Conservation (phyloP, 2,329 filamentous ascomycete species). For the Epichloe amarillans region DNA sequence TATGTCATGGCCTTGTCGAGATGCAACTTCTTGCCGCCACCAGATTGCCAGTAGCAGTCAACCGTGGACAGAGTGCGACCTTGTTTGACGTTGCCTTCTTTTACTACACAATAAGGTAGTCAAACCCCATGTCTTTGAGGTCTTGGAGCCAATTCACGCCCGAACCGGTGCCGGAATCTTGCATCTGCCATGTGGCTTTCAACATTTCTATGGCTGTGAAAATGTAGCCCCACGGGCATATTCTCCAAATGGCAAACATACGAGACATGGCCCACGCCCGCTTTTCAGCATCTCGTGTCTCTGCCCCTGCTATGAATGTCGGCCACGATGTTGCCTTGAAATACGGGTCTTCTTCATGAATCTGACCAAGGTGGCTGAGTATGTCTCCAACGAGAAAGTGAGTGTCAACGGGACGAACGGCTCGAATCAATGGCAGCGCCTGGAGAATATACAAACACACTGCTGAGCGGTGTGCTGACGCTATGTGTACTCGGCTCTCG, state of each 20-base stretch:
- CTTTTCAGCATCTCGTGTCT: slow-evolving; percentile 32
- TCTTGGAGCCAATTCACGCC: slow-evolving; percentile 28
- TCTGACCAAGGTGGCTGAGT: slow-evolving; percentile 33
- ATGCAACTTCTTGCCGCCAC: too few relatives aligned
- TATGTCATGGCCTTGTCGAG: too few relatives aligned
- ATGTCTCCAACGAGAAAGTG: slow-evolving; percentile 35
- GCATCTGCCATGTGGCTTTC: slow-evolving; percentile 31
- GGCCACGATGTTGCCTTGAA: slow-evolving; percentile 51
- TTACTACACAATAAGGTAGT: slow-evolving; percentile 31
- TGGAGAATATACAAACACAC: slow-evolving; percentile 34
- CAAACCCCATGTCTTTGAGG: slow-evolving; percentile 29
- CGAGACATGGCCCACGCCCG: slow-evolving; percentile 39
- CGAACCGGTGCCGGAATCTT: slow-evolving; percentile 19
- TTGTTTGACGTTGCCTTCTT: not conserved
- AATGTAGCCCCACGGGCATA: slow-evolving; percentile 37
- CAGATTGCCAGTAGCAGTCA: not conserved
- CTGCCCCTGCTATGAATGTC: slow-evolving; percentile 43
- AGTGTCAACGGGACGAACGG: slow-evolving; percentile 25
- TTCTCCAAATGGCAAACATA: slow-evolving; percentile 29
- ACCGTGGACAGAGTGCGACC: not conserved
- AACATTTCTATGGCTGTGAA: slow-evolving; percentile 36
- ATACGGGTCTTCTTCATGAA: slow-evolving; percentile 34
- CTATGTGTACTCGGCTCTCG: slow-evolving; percentile 29
- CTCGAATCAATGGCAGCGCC: slow-evolving; percentile 25
- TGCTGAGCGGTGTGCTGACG: slow-evolving; percentile 32